These are phyloP conservation scores for Sarocladiaceae sp. DNA, from an alignment of 2,329 filamentous ascomycete genomes.

Conservation along the genomic window DNA sequence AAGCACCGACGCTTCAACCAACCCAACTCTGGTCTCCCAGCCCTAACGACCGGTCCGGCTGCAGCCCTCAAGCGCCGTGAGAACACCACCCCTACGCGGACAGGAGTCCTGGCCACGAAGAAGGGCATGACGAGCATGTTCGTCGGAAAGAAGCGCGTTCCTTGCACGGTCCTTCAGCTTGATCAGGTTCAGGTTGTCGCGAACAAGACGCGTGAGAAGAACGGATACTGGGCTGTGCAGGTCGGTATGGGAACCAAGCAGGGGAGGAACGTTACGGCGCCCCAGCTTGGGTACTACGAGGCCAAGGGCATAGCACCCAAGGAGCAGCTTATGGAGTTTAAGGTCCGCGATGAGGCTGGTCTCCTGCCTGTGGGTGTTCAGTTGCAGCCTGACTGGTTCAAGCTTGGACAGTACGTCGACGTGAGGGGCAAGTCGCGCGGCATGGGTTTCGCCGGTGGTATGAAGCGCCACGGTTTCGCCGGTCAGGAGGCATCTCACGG, in stretches of 20 bases:
- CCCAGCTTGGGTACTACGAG: conserved; percentile 83
- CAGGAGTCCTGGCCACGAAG: conserved; percentile 81
- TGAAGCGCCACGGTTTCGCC: conserved; percentile 89
- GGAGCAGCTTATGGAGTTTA: conserved; percentile 77
- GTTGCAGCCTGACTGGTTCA: conserved; percentile 85
- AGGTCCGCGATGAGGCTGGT: conserved; percentile 66
- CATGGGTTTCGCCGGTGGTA: conserved; percentile 92
- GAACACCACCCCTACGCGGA: conserved; percentile 58
- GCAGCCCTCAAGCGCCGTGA: conserved; percentile 54
- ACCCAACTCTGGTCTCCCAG: conserved; percentile 47
- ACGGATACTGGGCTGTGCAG: conserved; percentile 95
- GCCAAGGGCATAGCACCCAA: conserved; percentile 78
- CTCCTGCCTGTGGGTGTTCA: conserved; percentile 68
- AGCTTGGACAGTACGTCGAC: conserved; percentile 85
- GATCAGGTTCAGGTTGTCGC: conserved; percentile 86
- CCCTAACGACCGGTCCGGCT: conserved; percentile 50
- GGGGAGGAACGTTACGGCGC: conserved; percentile 69
- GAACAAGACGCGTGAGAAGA: conserved; percentile 70
- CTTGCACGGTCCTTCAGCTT: conserved; percentile 90
- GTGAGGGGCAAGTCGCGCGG: conserved; percentile 72
- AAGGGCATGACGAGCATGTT: conserved; percentile 95
- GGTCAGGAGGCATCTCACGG: conserved; percentile 92
- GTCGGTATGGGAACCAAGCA: conserved; percentile 72
- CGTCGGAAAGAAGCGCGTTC: conserved; percentile 68
- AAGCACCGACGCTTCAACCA: conserved; percentile 58